Base-by-base conservation (phyloP, 495 filamentous ascomycete genomes). In the Trichocladium uniseriatum region DNA sequence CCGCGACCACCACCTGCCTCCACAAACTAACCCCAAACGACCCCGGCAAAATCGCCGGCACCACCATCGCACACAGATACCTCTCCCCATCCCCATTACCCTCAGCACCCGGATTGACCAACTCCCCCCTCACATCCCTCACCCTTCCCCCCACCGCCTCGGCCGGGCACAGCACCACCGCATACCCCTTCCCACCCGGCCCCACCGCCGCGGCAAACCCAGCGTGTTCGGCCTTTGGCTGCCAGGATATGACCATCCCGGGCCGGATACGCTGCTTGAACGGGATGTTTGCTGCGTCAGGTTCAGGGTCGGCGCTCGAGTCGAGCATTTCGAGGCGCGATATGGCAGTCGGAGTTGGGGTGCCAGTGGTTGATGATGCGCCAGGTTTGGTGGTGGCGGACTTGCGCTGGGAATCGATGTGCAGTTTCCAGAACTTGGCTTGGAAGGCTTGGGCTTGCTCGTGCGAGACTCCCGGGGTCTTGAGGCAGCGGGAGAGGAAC, bases 361-460 rank as follows among this genome's bases (percentile, higher is more conserved):
- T 9, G 43, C 52, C 16, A 54, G 4, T 52, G 43, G 21, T 22
- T 18, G 16, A 15, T 19, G 9, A 24, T 11, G 28, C 38, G 9
- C 20, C 14, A 8, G 29, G 22, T 27, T 37, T 41, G 29, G 6
- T 22, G 38, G 35, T 11, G 1, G n/a, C 13, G 37, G 22, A 6
- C 24, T 27, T 9, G 9, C 45, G 39, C 37, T 57, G 56, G 5
- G 65, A 64, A 40, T 69, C 64, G 13, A 64, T 50, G 35, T 67
- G 66, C 27, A 63, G 24, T 19, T 51, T 44, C 62, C 62, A 66
- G 13, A 69, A 48, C 48, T 69, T 69, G 38, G 55, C 10, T 21
- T 58, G 60, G 46, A 69, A 64, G 1, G 64, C 62, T 2, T 51
- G 48, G 0, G 64, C 66, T 27, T 67, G 61, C 19, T 67, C 58